Evolutionary conservation across 1,284 basidiomycete genomes (phyloP).

Genomic region (Puccinia novopanici): DNA sequence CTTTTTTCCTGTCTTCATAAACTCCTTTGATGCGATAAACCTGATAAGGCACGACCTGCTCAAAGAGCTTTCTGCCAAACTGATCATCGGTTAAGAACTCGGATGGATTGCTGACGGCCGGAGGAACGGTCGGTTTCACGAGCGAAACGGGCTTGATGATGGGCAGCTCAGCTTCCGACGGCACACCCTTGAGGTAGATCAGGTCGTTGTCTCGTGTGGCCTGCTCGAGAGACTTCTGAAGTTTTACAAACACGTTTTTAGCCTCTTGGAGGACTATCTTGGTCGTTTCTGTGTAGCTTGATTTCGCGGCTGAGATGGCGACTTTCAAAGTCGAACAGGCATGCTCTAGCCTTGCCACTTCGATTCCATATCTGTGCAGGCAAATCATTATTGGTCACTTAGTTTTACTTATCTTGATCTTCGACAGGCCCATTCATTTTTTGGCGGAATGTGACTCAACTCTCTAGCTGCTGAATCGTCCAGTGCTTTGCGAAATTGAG

Average conservation of each 20-base stretch:
- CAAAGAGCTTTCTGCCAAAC: slow-evolving; percentile 69
- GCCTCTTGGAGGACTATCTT: slow-evolving; percentile 43
- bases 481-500: slow-evolving; percentile 83
- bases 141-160: slow-evolving; percentile 71
- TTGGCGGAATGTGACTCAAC: slow-evolving; percentile 17
- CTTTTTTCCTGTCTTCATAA: slow-evolving; percentile 79
- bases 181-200: slow-evolving; percentile 89
- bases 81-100: slow-evolving; percentile 59
- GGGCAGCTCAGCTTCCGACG: slow-evolving; percentile 70
- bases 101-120: slow-evolving; percentile 63
- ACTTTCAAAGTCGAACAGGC: slow-evolving; percentile 60
- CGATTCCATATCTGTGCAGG: slow-evolving; percentile 69
- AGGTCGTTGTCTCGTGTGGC: slow-evolving; percentile 91
- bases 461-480: slow-evolving; percentile 84
- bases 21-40: slow-evolving; percentile 85
- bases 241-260: slow-evolving; percentile 69
- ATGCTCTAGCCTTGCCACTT: slow-evolving; percentile 73
- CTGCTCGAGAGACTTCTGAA: slow-evolving; percentile 64
- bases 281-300: not conserved
- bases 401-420: not conserved
- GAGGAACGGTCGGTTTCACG: slow-evolving; percentile 68
- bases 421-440: slow-evolving; percentile 53
- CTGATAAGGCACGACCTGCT: slow-evolving; percentile 80
- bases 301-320: not conserved
- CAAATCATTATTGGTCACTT: not conserved